Percentiles rank a stretch among this genome's conserved stretches.
phyloP scores from a whole-genome alignment of 805 yeast genomes.

The Candida boleticola region DNA sequence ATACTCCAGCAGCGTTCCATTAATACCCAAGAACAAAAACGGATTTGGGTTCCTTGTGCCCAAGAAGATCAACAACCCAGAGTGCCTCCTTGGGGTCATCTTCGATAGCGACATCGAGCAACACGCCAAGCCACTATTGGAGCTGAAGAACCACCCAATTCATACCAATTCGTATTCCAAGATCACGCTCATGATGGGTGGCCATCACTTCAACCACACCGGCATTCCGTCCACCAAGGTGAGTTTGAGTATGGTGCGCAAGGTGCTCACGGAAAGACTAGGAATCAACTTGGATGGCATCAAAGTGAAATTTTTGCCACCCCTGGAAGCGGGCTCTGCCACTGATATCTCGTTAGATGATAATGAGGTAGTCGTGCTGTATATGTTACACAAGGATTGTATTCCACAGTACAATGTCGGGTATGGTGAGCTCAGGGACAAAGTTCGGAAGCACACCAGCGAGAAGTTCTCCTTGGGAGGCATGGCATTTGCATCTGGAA shows the following conservation, averaged over 20 bases:
- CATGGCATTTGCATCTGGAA: constrained; percentile 71
- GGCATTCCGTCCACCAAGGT: constrained; percentile 30
- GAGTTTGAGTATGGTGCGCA: constrained; percentile 24
- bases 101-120: constrained; percentile 82
- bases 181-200: constrained; percentile 89
- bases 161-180: constrained; percentile 27
- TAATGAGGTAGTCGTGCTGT: constrained; percentile 26
- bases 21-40: constrained; percentile 35
- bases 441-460: constrained; percentile 30
- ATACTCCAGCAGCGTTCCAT: constrained; percentile 38
- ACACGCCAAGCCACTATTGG: constrained; percentile 8
- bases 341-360: constrained; percentile 10
- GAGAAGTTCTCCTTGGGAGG: constrained; percentile 63
- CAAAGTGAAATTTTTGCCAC: constrained; percentile 11
- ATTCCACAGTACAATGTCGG: constrained; percentile 83
- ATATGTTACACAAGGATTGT: constrained; percentile 44
- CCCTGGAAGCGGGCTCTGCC: constrained; percentile 6
- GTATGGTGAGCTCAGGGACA: constrained; percentile 44
- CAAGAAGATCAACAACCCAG: constrained; percentile 42
- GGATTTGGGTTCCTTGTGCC: constrained; percentile 95
- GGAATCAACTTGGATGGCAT: not conserved
- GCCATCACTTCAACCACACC: constrained; percentile 47
- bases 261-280: constrained; percentile 15
- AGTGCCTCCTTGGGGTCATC: constrained; percentile 76
- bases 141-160: not conserved